Base-by-base conservation (phyloP, 345 rosid species). In the Clarkia xantiana region DNA sequence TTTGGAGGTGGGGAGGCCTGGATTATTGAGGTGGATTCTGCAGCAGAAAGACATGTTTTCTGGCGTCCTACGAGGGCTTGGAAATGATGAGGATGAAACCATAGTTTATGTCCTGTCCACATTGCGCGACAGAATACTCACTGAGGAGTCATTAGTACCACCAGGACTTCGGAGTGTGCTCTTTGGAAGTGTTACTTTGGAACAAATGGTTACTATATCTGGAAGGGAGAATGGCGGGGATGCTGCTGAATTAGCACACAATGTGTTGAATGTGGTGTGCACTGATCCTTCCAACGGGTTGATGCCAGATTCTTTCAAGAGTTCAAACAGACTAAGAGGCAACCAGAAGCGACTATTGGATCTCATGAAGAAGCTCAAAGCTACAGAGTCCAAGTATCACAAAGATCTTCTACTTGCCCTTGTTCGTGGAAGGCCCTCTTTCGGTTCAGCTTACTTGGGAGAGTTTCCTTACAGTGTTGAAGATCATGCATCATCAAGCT, bases 401-500 rank as follows among this genome's bases (percentile, higher is more conserved):
- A 79, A 73, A 68, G 89, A 75, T 63, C 76, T 86, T 71, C 96
- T 86, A 56, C 69, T 86, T 67, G 82, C 77, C 44, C 79, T 78
- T 62, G 71, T 78, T 60, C 68, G 20, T 67, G 85, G 87, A 18
- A 84, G 77, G 55, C 87, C 82, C 1, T 68, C 76, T 52, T 78
- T 91, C 48, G 80, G 71, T 47, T 76, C 96, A 9, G 79, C 83
- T 48, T 86, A 83, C 65, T 46, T 84, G 76, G 80, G 78, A 53
- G 86, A 84, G 54, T 83, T 84, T 67, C 98, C 94, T 51, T 91
- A 75, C 76, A 86, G 68, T 62, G 76, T 86, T 55, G 93, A 86
- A 65, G 84, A 91, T 76, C 77, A 61, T 60, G 58, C 81, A 55
- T 86, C 96, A 9, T 74, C 83, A 50, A 59, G 62, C 62, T 91